These are phyloP conservation scores for Talaromyces rugulosus DNA, from an alignment of 2,329 filamentous ascomycete species.

Conservation along the genomic window DNA sequence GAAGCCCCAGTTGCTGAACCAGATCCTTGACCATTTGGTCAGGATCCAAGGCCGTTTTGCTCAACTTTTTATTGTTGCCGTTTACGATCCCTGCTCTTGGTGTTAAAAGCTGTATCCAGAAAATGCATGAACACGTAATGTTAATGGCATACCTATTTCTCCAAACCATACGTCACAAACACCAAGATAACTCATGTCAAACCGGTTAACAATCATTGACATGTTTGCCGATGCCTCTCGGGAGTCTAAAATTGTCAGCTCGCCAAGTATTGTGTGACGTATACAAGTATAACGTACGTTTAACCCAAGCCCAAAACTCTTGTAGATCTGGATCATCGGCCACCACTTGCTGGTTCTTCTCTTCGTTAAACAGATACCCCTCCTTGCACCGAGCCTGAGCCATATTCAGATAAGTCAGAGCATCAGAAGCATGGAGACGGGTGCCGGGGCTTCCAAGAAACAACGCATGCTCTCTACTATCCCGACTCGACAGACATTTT, in stretches of 20 bases:
- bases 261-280: background rate
- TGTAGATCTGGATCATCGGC: slow-evolving; percentile 54
- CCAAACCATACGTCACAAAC: slow-evolving; percentile 57
- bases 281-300: slow-evolving; percentile 34
- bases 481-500: slow-evolving; percentile 34
- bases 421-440: slow-evolving; percentile 33
- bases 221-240: slow-evolving; percentile 38
- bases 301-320: slow-evolving; percentile 56
- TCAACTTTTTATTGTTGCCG: slow-evolving; percentile 24
- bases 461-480: slow-evolving; percentile 32
- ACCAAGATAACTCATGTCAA: slow-evolving; percentile 60
- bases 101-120: background rate
- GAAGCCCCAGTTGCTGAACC: slow-evolving; percentile 47
- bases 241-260: slow-evolving; percentile 29
- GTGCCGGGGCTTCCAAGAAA: slow-evolving; percentile 24
- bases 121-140: background rate
- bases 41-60: slow-evolving; percentile 22
- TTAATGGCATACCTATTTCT: slow-evolving; percentile 42
- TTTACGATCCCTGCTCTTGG: slow-evolving; percentile 10
- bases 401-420: slow-evolving; percentile 38
- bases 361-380: slow-evolving; percentile 51
- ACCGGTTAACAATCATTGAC: slow-evolving; percentile 52
- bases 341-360: slow-evolving; percentile 52
- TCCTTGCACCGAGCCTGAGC: slow-evolving; percentile 49
- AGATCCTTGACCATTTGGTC: slow-evolving; percentile 47